Conservation (phyloP, 1,139 yeast species). For the Lodderomyces parapsilosis region DNA sequence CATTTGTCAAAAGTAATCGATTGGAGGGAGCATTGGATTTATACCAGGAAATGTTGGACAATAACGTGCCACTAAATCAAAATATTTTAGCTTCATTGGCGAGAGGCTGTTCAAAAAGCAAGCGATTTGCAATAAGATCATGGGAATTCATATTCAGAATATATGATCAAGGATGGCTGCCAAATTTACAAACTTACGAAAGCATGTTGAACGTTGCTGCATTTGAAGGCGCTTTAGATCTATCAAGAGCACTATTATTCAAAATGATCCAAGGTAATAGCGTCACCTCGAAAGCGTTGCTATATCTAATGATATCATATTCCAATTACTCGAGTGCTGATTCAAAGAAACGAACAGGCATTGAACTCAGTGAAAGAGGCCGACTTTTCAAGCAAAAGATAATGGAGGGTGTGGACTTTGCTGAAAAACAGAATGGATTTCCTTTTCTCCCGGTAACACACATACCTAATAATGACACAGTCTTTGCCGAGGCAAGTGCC, state of each 20-base stretch:
- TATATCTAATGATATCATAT: conserved; percentile 58
- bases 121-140: conserved; percentile 51
- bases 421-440: conserved; percentile 32
- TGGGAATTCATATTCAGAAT: conserved; percentile 81
- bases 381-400: conserved; percentile 46
- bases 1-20: conserved; percentile 61
- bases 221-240: conserved; percentile 72
- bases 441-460: conserved; percentile 68
- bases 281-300: conserved; percentile 43
- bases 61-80: conserved; percentile 30
- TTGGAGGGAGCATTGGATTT: conserved; percentile 75
- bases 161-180: conserved; percentile 49
- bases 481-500: conserved; percentile 78
- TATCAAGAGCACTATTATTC: conserved; percentile 70
- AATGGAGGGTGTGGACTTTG: conserved; percentile 26
- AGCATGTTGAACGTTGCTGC: conserved; percentile 74
- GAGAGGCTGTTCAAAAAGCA: conserved; percentile 61
- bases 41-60: conserved; percentile 62
- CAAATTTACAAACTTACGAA: conserved; percentile 56
- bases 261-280: conserved; percentile 48
- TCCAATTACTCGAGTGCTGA: conserved; percentile 42
- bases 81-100: conserved; percentile 66
- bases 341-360: conserved; percentile 6
- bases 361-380: conserved; percentile 47
- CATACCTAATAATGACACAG: conserved; percentile 38